These are phyloP conservation scores for Stramenopiles sp. DNA, from an alignment of 352 stramenopile genomes.

Conservation along the genomic window DNA sequence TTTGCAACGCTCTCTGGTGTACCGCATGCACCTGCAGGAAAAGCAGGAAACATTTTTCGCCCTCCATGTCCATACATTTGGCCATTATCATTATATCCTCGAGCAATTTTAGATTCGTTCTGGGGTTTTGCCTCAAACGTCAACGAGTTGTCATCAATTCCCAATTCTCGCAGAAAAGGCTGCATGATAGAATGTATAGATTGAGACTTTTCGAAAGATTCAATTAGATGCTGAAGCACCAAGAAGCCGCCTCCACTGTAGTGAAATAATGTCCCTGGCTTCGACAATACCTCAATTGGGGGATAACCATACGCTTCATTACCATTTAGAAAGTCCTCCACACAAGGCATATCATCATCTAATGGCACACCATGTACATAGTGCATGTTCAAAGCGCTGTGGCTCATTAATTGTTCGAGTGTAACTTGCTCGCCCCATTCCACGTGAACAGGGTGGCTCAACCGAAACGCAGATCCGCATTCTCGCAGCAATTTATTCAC, in stretches of 20 bases:
- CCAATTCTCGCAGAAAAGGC: neutral
- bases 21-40: slow-evolving; percentile 23
- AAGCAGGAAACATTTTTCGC: slow-evolving; percentile 24
- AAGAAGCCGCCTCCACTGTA: slow-evolving; percentile 28
- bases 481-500: slow-evolving; percentile 22
- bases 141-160: neutral
- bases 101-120: slow-evolving; percentile 7
- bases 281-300: neutral
- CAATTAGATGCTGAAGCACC: slow-evolving; percentile 27
- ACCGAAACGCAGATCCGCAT: neutral
- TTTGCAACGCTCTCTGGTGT: slow-evolving; percentile 15
- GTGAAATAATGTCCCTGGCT: slow-evolving; percentile 23
- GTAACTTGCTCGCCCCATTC: slow-evolving; percentile 16
- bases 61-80: slow-evolving; percentile 11
- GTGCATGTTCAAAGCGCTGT: slow-evolving; percentile 28
- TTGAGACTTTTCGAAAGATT: slow-evolving; percentile 17
- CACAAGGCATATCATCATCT: slow-evolving; percentile 16
- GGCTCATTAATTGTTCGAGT: slow-evolving; percentile 24
- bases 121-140: neutral
- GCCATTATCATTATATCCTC: slow-evolving; percentile 20
- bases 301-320: slow-evolving; percentile 13
- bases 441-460: neutral
- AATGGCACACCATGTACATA: slow-evolving; percentile 24
- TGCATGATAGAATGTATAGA: neutral
- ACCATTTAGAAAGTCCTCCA: slow-evolving; percentile 13